Evolutionary conservation across 768 basidiomycete genomes (phyloP), one percentile per base, ranked within the genome.

Genomic region (Russula dissimulans): DNA sequence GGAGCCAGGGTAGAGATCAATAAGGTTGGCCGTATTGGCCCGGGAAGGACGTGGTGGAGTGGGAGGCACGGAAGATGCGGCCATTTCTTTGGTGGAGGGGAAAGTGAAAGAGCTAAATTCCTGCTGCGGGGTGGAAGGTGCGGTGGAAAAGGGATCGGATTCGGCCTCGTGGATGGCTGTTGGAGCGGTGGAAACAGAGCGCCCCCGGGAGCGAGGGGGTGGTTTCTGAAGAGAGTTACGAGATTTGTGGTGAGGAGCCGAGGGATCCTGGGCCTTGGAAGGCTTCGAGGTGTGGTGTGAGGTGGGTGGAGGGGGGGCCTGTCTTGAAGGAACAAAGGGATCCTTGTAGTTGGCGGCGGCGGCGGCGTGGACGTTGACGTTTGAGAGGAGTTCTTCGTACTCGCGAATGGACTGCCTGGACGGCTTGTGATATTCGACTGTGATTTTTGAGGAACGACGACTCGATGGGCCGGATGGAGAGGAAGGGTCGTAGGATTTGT

Each of bases 41-140:
- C 91, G 81, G 48, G 89, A 90, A 0, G 91, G 91, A 46, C 91
- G 81, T 2, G 86, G 84, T 9, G 90, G 90, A 1, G 89, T 83
- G 0, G 82, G 73, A 3, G 78, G 68, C 49, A 74, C 60, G 48
- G 61, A 65, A 42, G 71, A 68, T 39, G 60, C 34, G 61, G 68
- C 52, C 67, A 72, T 66, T 54, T 71, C 69, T 66, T 67, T 69
- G 66, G 66, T 54, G 51, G 62, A 55, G 42, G 64, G 49, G 48
- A 71, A 49, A 70, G 70, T 71, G 14, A 67, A 65, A 34, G 58
- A 53, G 34, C 38, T 61, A 41, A 51, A 60, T 51, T 49, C 65
- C 36, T 26, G 66, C 4, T 56, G 64, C 4, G 70, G 69, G 59
- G 72, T 66, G 69, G 75, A 64, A 67, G 76, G 55, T 66, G 61